Evolutionary conservation across 257 asterid genomes (phyloP).

Genomic region (Capsicum pubescens): DNA sequence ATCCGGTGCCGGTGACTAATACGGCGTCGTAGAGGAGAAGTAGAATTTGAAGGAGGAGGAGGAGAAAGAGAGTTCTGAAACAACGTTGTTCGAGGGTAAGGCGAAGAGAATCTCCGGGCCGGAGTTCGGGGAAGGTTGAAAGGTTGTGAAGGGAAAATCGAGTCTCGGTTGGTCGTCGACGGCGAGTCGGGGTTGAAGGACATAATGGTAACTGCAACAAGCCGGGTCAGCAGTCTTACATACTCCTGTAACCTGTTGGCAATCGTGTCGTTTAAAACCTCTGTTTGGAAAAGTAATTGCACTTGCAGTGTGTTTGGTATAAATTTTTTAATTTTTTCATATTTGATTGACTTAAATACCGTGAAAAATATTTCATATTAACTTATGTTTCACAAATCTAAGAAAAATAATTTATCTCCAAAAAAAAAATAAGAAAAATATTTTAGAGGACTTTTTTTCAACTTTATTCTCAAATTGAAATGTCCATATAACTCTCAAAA

Average conservation of each 20-base stretch:
- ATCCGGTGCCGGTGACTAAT: conserved; percentile 34
- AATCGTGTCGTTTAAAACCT: not conserved
- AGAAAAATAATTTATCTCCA: no score
- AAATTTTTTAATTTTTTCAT: no score
- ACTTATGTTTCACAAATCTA: no score
- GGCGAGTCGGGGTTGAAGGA: not conserved
- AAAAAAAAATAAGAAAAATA: no score
- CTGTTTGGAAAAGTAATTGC: no score
- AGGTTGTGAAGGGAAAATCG: conserved; percentile 75
- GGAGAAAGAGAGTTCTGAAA: conserved; percentile 30
- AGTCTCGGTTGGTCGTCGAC: conserved; percentile 48
- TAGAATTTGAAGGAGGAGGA: conserved; percentile 24
- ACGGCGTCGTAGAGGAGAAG: conserved; percentile 47
- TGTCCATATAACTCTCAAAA: no score
- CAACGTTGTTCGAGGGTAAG: conserved; percentile 48
- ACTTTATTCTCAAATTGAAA: no score
- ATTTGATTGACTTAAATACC: no score
- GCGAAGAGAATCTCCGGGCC: conserved; percentile 60
- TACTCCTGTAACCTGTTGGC: not conserved
- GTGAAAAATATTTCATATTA: no score
- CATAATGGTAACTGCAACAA: not conserved
- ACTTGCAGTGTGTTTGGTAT: no score
- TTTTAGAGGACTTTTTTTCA: no score
- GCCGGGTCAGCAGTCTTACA: not conserved
- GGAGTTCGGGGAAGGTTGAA: conserved; percentile 48